These are phyloP conservation scores for Nyssa sinensis DNA, from an alignment of 148 eudicot species.

Conservation along the genomic window DNA sequence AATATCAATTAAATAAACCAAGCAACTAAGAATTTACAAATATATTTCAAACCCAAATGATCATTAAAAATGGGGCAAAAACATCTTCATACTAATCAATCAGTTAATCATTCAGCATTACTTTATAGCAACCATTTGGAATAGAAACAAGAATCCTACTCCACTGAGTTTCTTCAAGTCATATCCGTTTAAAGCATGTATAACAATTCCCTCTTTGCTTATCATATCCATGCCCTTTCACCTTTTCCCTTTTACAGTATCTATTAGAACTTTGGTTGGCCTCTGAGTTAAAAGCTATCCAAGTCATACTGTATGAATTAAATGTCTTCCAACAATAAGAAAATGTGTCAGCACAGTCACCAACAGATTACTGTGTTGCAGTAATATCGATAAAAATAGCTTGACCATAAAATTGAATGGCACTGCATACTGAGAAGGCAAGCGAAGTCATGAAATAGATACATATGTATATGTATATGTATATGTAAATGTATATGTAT, in stretches of 20 bases:
- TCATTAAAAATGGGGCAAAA: no score
- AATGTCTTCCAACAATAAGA: neutral
- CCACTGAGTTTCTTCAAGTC: neutral
- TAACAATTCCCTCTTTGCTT: neutral
- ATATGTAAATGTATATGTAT: no score
- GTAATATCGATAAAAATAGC: neutral
- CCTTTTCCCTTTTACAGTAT: neutral
- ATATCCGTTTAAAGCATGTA: neutral
- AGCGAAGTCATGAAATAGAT: no score
- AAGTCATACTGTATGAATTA: neutral
- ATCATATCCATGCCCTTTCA: neutral
- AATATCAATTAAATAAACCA: no score
- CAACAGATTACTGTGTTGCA: neutral
- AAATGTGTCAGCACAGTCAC: neutral
- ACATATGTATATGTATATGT: no score
- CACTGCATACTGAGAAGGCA: neutral
- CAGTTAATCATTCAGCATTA: no score
- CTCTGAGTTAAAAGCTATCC: neutral
- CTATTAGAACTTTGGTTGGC: neutral
- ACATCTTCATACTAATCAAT: no score
- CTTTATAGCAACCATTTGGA: neutral
- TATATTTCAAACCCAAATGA: no score
- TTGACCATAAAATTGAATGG: neutral
- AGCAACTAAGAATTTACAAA: no score
- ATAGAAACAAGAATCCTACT: neutral